These are phyloP conservation scores for Ogataea neopini DNA, from an alignment of 805 yeast species.

Conservation along the genomic window DNA sequence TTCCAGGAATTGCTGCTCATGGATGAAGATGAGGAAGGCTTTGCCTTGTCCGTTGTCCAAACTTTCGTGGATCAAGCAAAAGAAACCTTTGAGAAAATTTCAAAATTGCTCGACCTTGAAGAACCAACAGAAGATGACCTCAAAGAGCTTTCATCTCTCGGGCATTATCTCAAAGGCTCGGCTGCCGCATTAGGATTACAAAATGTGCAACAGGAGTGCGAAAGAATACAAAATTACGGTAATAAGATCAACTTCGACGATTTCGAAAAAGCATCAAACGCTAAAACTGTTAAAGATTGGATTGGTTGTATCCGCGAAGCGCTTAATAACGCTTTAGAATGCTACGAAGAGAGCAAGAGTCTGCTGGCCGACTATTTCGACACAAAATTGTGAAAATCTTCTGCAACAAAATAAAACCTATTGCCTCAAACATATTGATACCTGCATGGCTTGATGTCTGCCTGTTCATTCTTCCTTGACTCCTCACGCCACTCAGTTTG, in stretches of 20 bases:
- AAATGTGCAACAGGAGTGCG: constrained; percentile 84
- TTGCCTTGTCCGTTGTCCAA: constrained; percentile 71
- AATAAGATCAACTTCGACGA: constrained; percentile 40
- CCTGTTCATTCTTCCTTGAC: not conserved
- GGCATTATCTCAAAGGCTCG: constrained; percentile 93
- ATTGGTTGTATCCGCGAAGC: constrained; percentile 53
- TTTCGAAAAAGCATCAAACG: constrained; percentile 30
- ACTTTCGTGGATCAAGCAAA: constrained; percentile 90
- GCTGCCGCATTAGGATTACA: constrained; percentile 91
- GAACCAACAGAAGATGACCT: constrained; percentile 42
- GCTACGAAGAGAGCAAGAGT: constrained; percentile 49
- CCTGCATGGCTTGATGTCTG: constrained; percentile 1
- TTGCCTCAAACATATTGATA: not conserved
- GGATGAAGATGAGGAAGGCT: constrained; percentile 97
- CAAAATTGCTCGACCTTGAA: constrained; percentile 43
- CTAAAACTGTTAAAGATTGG: constrained; percentile 36
- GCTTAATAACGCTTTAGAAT: constrained; percentile 49
- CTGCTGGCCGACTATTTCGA: constrained; percentile 56
- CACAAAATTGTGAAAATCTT: constrained; percentile 29
- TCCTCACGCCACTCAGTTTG: not conserved
- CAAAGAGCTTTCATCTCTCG: constrained; percentile 66
- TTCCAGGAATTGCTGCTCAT: constrained; percentile 85
- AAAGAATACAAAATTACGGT: constrained; percentile 89
- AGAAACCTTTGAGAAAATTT: constrained; percentile 74
- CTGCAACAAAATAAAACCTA: not conserved